Percentiles rank a stretch among this genome's conserved stretches.
Conservation (phyloP, 2,329 filamentous ascomycete genomes). For the Neonectria magnoliae region DNA sequence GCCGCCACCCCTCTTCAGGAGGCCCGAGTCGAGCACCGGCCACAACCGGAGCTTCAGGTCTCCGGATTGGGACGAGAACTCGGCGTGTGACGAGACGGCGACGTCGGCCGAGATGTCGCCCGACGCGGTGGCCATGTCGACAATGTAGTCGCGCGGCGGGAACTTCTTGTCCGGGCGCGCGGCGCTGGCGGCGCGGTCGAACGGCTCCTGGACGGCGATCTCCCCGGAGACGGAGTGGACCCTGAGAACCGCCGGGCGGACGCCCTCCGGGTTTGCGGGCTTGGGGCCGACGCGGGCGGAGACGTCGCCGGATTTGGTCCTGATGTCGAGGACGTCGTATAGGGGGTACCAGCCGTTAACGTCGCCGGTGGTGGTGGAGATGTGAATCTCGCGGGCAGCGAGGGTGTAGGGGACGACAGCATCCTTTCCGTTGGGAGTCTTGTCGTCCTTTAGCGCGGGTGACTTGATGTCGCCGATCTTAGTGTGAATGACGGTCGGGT, state of each 20-base stretch:
- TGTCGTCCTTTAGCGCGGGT: slow-evolving; percentile 41
- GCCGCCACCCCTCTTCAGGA: slow-evolving; percentile 28
- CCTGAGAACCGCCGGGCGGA: slow-evolving; percentile 53
- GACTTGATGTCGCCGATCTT: slow-evolving; percentile 53
- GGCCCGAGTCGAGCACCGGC: slow-evolving; percentile 52
- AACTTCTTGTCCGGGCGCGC: slow-evolving; percentile 42
- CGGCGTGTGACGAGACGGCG: slow-evolving; percentile 51
- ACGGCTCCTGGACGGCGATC: slow-evolving; percentile 54
- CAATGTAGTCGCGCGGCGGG: slow-evolving; percentile 59
- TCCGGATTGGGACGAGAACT: slow-evolving; percentile 54
- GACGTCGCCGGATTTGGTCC: slow-evolving; percentile 57
- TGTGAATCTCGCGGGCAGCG: slow-evolving; percentile 53
- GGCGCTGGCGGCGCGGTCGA: slow-evolving; percentile 40
- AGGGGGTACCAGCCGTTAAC: slow-evolving; percentile 62
- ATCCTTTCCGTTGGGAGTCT: slow-evolving; percentile 31
- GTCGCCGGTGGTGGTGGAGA: slow-evolving; percentile 54
- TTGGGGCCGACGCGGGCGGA: slow-evolving; percentile 53
- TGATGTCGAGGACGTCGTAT: slow-evolving; percentile 58
- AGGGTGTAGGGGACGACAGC: slow-evolving; percentile 51
- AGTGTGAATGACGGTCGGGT: slow-evolving; percentile 47
- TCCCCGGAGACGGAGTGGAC: slow-evolving; percentile 56
- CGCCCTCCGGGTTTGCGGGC: slow-evolving; percentile 46
- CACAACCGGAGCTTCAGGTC: slow-evolving; percentile 52
- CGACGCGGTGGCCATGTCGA: slow-evolving; percentile 56
- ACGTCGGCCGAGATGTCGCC: slow-evolving; percentile 54